A percentile compares a stretch with the other conserved stretches of the same genome.
Conservation (phyloP, 2,329 filamentous ascomycete species). For the Botrytis elliptica region DNA sequence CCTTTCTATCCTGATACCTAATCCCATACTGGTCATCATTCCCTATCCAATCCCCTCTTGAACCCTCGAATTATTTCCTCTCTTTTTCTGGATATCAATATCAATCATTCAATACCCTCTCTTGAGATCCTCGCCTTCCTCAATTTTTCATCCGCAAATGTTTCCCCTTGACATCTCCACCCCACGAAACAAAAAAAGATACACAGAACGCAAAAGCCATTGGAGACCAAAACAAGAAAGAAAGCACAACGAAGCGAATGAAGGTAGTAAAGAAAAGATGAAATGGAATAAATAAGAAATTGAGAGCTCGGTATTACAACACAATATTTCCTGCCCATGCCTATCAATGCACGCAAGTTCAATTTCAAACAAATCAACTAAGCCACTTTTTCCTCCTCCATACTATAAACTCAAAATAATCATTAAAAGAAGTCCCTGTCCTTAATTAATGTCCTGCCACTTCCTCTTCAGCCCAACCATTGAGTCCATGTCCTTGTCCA, state of each 20-base stretch:
- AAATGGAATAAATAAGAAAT: slow-evolving; percentile 3
- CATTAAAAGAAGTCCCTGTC: not conserved
- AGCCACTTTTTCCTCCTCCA: slow-evolving; percentile 8
- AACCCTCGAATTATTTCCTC: slow-evolving; percentile 3
- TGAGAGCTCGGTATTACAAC: slow-evolving; percentile 18
- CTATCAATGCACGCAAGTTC: slow-evolving; percentile 6
- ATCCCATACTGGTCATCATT: not conserved
- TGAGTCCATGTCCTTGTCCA: slow-evolving; percentile 55
- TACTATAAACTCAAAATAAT: not conserved
- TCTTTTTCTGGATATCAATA: not conserved
- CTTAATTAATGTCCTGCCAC: slow-evolving; percentile 33
- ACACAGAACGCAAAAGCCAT: slow-evolving; percentile 1
- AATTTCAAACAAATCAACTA: slow-evolving; percentile 12
- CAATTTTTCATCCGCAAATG: not conserved
- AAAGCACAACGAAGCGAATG: slow-evolving; percentile 19
- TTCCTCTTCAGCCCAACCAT: slow-evolving; percentile 65
- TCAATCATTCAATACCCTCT: not conserved
- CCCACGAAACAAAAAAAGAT: slow-evolving; percentile 1
- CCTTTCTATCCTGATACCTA: not conserved
- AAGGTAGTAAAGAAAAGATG: slow-evolving; percentile 5
- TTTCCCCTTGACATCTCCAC: not conserved
- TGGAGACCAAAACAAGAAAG: not conserved
- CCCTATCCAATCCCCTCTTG: not conserved
- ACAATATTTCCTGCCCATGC: slow-evolving; percentile 18
- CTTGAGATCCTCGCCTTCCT: not conserved